Evolutionary conservation across 116 monocot genomes (phyloP), one percentile per base, ranked within the genome.

Genomic region (Posidonia oceanica): DNA sequence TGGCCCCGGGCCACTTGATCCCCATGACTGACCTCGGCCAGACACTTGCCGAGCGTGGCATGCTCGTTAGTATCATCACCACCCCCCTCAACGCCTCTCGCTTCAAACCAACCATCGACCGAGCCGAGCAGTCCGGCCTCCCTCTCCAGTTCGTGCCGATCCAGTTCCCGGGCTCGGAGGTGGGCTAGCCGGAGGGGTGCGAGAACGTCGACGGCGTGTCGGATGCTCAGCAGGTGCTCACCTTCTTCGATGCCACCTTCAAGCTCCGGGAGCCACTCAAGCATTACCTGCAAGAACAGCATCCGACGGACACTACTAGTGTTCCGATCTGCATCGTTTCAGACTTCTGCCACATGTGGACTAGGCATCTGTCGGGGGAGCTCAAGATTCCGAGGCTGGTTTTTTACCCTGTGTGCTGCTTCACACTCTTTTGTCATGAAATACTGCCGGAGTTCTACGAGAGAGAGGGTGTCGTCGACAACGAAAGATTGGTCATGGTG

Each of bases 1-100:
- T 75, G 58, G 70, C 70, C 0, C 69, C 62, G 14, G 79, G 79
- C 70, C 79, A 79, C 62, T 51, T 70, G 57, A 73, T 79, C 42
- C 79, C 79, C 3, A 63, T 64, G 63, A 3, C 69, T 11, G 79
- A 79, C 74, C 7, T 79, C 56, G 79, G 68, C 70, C 64, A 55
- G 2, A 60, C 72, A 21, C 60, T 77, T 4, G 56, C 77, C 64
- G 3, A 52, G 22, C 59, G 29, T 3, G 77, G 77, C 15, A 39
- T 29, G 55, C 40, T 2, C 3, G 70, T 69, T 0, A 61, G 70
- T 57, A 52, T 77, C 39, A 22, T 67, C 75, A 73, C 78, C 66
- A 78, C 73, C 48, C 74, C 69, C 3, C 39, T 17, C 55, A 75
- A 80, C 55, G 66, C 18, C 75, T 7, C 54, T n/a, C 66, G 61